Percentiles rank a stretch among this genome's conserved stretches.
Evolutionary conservation across 1,139 yeast species (phyloP).

Genomic region (Nakaseomyces kungkrabaensis): DNA sequence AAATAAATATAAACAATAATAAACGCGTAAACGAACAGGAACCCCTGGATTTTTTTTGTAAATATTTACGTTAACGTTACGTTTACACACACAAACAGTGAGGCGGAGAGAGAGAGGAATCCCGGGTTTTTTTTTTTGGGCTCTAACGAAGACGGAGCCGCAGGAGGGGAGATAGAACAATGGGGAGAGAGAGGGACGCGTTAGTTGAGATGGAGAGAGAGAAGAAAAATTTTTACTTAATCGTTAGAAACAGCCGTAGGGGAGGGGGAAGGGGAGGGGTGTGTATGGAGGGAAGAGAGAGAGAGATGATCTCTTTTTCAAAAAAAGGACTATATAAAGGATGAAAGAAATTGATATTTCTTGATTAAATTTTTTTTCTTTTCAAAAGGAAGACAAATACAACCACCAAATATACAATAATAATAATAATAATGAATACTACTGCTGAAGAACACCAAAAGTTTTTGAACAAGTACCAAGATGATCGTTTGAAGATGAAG

Average conservation of each 20-base stretch:
- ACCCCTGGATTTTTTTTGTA: too few relatives aligned
- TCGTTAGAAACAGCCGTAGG: background rate
- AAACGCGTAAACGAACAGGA: background rate
- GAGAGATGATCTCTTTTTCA: too few relatives aligned
- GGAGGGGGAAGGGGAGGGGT: background rate
- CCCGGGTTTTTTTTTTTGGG: too few relatives aligned
- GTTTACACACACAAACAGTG: conserved; percentile 21
- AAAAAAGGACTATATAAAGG: too few relatives aligned
- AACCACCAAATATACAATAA: conserved; percentile 43
- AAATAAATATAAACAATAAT: background rate
- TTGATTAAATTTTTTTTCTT: too few relatives aligned
- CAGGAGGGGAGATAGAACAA: background rate
- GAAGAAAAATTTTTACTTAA: background rate
- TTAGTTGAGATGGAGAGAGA: background rate
- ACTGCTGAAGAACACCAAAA: conserved; percentile 36
- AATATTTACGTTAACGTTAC: too few relatives aligned
- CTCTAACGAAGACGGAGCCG: too few relatives aligned
- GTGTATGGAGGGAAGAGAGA: background rate
- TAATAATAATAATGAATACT: conserved; percentile 31
- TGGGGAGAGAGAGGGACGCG: background rate
- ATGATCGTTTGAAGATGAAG: conserved; percentile 63
- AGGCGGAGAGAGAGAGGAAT: too few relatives aligned
- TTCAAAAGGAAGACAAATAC: conserved; percentile 32
- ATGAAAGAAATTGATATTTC: too few relatives aligned
- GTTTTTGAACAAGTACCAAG: conserved; percentile 51